Conservation (phyloP, 768 basidiomycete species). For the Tulasnella sp. region DNA sequence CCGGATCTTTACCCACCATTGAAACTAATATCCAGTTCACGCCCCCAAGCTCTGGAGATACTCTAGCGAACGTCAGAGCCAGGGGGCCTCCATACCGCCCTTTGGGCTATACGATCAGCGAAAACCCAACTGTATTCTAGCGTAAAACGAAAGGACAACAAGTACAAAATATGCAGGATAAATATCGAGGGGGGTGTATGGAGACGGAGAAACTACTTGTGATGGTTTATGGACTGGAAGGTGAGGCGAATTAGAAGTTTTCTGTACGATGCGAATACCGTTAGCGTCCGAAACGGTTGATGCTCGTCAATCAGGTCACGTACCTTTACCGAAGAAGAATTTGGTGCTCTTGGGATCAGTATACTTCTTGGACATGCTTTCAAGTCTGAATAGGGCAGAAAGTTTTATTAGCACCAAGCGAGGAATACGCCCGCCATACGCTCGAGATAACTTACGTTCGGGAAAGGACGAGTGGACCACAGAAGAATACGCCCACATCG, state of each 20-base stretch:
- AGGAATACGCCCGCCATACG: not conserved
- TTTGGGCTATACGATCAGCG: too few species aligned
- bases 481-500: constrained; percentile 92
- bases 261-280: not conserved
- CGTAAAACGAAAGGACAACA: not conserved
- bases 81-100: too few species aligned
- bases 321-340: constrained; percentile 39
- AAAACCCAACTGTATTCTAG: not conserved
- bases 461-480: constrained; percentile 72
- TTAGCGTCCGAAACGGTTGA: not conserved
- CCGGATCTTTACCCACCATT: too few species aligned
- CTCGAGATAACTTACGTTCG: constrained; percentile 37
- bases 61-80: too few species aligned
- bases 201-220: not conserved
- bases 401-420: not conserved
- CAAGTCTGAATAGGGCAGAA: constrained; percentile 29
- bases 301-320: not conserved
- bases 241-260: not conserved
- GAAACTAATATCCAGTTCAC: too few species aligned
- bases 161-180: not conserved
- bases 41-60: too few species aligned
- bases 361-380: constrained; percentile 39
- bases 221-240: not conserved
- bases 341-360: constrained; percentile 33
- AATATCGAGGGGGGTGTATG: not conserved